phyloP scores from a whole-genome alignment of 768 basidiomycete genomes.

The Cystofilobasidium capitatum region DNA sequence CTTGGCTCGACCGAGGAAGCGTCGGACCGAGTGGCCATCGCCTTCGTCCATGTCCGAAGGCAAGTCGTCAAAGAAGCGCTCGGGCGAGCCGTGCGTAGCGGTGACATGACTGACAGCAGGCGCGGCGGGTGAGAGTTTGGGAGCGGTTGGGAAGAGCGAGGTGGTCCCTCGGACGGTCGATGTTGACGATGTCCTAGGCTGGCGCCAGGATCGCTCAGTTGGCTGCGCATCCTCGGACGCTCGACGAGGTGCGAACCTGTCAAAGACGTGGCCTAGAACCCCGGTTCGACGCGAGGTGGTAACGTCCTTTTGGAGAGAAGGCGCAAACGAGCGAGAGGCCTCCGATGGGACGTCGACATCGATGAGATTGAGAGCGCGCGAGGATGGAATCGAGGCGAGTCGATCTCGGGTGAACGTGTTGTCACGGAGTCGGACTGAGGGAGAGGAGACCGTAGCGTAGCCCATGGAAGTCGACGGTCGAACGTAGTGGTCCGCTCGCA shows the following conservation, averaged over 20 bases:
- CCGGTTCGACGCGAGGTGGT: background rate
- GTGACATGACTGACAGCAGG: background rate
- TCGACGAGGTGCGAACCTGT: background rate
- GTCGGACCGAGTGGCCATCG: background rate
- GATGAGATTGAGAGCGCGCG: background rate
- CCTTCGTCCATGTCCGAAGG: background rate
- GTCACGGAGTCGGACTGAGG: background rate
- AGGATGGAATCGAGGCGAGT: background rate
- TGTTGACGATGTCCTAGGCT: background rate
- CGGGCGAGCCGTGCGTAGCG: background rate
- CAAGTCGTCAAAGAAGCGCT: background rate
- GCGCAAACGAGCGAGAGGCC: too few relatives aligned
- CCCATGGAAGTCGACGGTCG: constrained; percentile 1
- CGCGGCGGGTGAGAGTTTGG: background rate
- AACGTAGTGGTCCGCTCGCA: background rate
- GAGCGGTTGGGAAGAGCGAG: background rate
- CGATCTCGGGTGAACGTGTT: background rate
- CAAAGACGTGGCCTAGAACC: background rate
- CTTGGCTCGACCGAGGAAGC: background rate
- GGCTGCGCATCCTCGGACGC: background rate
- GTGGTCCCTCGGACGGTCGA: background rate
- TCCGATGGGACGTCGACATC: background rate
- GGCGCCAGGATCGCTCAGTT: background rate
- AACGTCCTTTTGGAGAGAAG: background rate
- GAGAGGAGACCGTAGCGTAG: background rate